Base-by-base conservation (phyloP, 495 filamentous ascomycete genomes). In the Cenococcum geophilum region DNA sequence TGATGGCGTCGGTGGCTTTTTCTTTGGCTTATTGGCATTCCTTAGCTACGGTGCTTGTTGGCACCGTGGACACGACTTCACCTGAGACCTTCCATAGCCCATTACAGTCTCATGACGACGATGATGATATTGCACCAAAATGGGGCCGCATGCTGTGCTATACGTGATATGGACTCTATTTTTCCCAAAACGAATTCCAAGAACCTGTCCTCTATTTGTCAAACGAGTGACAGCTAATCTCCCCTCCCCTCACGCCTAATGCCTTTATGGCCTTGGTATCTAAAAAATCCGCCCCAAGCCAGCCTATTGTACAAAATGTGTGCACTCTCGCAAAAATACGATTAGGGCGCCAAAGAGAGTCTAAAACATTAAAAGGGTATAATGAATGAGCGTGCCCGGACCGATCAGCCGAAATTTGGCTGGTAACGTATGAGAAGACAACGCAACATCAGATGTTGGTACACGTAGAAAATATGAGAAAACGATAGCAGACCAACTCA, bases 341-440 rank as follows among this genome's bases (percentile, higher is more conserved):
- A 61, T 23, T 9, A 0, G 20, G 53, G 10, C 54, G 64, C 64
- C 49, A 67, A 56, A 47, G 64, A 67, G 64, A 32, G 64, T 67
- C 60, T 67, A 67, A 67, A 67, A 67, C 61, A 67, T 67, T 63
- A 67, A 65, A 52, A 63, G 60, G 64, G 64, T 63, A 67, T 67
- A 67, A 57, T 56, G 59, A 67, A 62, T 42, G 64, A 60, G n/a
- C 25, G 49, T 6, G 25, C 18, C 40, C 40, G 11, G 40, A 45
- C 40, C 40, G 27, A 32, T 32, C 2, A 32, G 27, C 27, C 27
- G 27, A 32, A 32, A 32, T 32, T 32, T 32, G 27, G 27, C 27
- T 32, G 27, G 27, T 32, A 32, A 32, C 27, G 27, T 45, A 14
- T 10, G 18, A 18, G 14, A 45, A 45, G 18, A 45, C 12, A 45